Percentiles rank a stretch among this genome's conserved stretches.
Conservation (phyloP, 768 basidiomycete species). For the Lactarius quietus region DNA sequence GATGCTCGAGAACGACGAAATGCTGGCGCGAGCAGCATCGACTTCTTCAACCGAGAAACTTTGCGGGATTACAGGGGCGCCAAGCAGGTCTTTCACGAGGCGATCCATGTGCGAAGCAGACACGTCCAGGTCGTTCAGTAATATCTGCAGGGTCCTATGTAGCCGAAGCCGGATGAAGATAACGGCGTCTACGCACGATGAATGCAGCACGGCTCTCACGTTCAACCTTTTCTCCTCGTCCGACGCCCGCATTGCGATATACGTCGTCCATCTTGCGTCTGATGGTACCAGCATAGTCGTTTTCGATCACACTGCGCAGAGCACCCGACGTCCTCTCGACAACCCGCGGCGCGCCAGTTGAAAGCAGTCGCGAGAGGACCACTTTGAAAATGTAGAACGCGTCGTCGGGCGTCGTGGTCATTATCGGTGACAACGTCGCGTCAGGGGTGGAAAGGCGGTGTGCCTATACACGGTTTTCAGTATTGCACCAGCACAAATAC, state of each 20-base stretch:
- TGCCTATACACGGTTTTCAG: constrained; percentile 51
- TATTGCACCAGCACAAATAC: neutral
- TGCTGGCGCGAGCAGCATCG: constrained; percentile 42
- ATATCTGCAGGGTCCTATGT: constrained; percentile 50
- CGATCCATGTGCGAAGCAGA: constrained; percentile 88
- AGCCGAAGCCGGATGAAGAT: neutral
- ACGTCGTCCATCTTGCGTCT: constrained; percentile 87
- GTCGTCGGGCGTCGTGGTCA: constrained; percentile 85
- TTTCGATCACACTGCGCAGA: constrained; percentile 73
- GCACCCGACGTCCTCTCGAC: constrained; percentile 58
- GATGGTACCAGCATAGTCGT: constrained; percentile 76
- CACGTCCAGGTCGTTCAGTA: constrained; percentile 91
- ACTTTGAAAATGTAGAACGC: constrained; percentile 94
- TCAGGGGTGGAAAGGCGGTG: constrained; percentile 81
- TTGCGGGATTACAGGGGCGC: constrained; percentile 54
- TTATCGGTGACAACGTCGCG: constrained; percentile 53
- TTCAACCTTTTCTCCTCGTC: constrained; percentile 71
- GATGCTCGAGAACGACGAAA: constrained; percentile 51
- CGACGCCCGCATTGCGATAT: constrained; percentile 53
- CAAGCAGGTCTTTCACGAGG: constrained; percentile 61
- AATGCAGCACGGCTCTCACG: constrained; percentile 75
- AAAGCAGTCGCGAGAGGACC: constrained; percentile 71
- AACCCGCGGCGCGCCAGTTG: constrained; percentile 63
- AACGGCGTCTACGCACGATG: constrained; percentile 56
- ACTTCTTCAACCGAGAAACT: constrained; percentile 64